Conservation (phyloP, 2,329 filamentous ascomycete genomes). For the Colletotrichum echinochloae region DNA sequence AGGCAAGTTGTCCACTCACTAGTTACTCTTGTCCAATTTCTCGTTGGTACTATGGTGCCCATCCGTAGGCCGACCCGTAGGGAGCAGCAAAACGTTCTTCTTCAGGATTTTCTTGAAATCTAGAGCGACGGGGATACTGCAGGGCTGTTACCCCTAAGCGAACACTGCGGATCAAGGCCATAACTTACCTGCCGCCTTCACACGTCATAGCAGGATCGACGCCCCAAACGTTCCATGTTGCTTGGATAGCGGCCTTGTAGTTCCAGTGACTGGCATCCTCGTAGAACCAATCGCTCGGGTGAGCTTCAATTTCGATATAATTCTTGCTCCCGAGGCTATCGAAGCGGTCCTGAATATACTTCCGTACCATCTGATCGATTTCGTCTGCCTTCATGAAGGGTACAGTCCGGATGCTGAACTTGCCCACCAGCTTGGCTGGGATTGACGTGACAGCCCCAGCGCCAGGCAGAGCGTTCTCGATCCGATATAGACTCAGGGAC, state of each 20-base stretch:
- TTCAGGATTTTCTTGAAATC: conserved; percentile 97
- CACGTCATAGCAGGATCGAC: conserved; percentile 94
- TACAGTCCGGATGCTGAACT: conserved; percentile 98
- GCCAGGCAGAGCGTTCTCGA: conserved; percentile 94
- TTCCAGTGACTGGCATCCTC: conserved; percentile 99
- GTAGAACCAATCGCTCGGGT: conserved; percentile 99
- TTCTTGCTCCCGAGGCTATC: conserved; percentile 93
- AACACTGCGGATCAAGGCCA: too few relatives aligned
- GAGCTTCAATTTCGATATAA: conserved; percentile 83
- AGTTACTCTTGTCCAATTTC: conserved; percentile 96
- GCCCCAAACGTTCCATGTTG: conserved; percentile 92
- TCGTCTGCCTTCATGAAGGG: conserved; percentile 95
- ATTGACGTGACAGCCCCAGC: conserved; percentile 98
- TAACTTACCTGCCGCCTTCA: conserved; percentile 85
- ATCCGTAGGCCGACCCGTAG: conserved; percentile 97
- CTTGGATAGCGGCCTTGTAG: conserved; percentile 92
- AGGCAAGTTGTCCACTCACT: conserved; percentile 52
- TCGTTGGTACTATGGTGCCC: conserved; percentile 98
- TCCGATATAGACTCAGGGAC: conserved; percentile 91
- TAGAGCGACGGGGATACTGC: conserved; percentile 92
- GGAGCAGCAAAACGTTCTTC: conserved; percentile 95
- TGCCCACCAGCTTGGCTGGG: conserved; percentile 95
- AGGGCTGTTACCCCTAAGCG: background rate
- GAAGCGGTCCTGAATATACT: conserved; percentile 86
- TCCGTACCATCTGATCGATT: conserved; percentile 87